These are phyloP conservation scores for Cercospora sp. DNA, from an alignment of 2,329 filamentous ascomycete genomes.

Conservation along the genomic window DNA sequence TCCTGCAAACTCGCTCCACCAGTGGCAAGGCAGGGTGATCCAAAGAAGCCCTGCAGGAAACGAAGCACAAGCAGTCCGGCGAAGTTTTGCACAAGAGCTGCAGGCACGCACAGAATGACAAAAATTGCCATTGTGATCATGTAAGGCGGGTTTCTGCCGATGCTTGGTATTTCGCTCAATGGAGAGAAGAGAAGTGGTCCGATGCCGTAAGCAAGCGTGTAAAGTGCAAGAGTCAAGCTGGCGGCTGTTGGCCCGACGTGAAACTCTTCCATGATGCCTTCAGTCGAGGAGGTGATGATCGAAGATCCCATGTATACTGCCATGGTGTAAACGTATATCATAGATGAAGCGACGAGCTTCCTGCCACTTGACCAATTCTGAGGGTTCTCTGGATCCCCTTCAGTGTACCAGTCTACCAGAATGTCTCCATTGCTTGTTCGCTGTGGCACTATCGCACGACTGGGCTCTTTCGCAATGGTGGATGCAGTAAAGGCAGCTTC, in stretches of 20 bases:
- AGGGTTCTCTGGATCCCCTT: conserved; percentile 36
- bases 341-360: conserved; percentile 40
- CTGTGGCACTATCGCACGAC: conserved; percentile 48
- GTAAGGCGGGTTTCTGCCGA: conserved; percentile 69
- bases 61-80: conserved; percentile 58
- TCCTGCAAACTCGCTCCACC: conserved; percentile 59
- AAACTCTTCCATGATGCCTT: conserved; percentile 57
- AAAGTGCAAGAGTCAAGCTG: conserved; percentile 61
- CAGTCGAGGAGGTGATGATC: conserved; percentile 51
- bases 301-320: conserved; percentile 57
- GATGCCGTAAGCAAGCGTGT: conserved; percentile 35
- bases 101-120: conserved; percentile 66
- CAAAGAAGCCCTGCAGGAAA: conserved; percentile 65
- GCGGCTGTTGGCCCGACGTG: conserved; percentile 56
- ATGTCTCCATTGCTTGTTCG: conserved; percentile 54
- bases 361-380: conserved; percentile 37
- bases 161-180: conserved; percentile 64
- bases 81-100: conserved; percentile 63
- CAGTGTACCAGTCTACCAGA: conserved; percentile 52
- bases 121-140: conserved; percentile 68
- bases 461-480: conserved; percentile 40
- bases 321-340: conserved; percentile 58
- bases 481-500: conserved; percentile 42
- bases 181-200: conserved; percentile 65
- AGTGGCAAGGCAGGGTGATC: conserved; percentile 65